These are phyloP conservation scores for Acer saccharum DNA, from an alignment of 345 rosid species.

Conservation along the genomic window DNA sequence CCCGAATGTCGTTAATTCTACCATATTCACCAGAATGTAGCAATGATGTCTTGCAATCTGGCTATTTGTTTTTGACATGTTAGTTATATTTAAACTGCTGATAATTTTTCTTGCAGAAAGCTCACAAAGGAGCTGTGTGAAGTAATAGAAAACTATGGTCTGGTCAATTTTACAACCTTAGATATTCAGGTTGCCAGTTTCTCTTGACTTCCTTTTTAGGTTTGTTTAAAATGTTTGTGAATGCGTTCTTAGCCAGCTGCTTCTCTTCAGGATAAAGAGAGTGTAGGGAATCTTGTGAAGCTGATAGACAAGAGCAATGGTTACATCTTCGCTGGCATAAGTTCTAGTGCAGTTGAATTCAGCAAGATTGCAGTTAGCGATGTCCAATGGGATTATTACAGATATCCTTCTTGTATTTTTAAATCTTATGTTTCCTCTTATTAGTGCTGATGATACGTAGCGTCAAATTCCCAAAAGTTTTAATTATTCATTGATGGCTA, in stretches of 20 bases:
- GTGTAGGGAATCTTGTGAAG: slow-evolving; percentile 82
- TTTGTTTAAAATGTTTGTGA: slow-evolving; percentile 9
- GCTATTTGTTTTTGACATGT: background rate
- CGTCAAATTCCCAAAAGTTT: background rate
- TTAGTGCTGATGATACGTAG: background rate
- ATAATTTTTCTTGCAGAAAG: slow-evolving; percentile 55
- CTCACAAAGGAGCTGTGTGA: slow-evolving; percentile 75
- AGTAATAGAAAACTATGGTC: slow-evolving; percentile 67
- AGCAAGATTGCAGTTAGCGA: slow-evolving; percentile 86
- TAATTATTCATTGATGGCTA: background rate
- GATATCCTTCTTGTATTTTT: slow-evolving; percentile 61
- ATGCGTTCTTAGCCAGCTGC: slow-evolving; percentile 1
- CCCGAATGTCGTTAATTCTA: no score
- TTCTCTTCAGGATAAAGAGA: slow-evolving; percentile 74
- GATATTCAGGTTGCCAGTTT: slow-evolving; percentile 72
- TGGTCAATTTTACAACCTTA: slow-evolving; percentile 74
- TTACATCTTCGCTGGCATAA: slow-evolving; percentile 75
- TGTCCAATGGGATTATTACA: slow-evolving; percentile 85
- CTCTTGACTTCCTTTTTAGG: slow-evolving; percentile 3
- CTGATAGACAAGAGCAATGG: slow-evolving; percentile 86
- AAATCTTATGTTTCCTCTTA: background rate
- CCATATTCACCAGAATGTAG: background rate
- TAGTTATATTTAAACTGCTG: background rate
- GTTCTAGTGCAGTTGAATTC: slow-evolving; percentile 84
- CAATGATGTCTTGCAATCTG: background rate